phyloP scores from a whole-genome alignment of 2,329 filamentous ascomycete species.

The Diaporthe ampelina region DNA sequence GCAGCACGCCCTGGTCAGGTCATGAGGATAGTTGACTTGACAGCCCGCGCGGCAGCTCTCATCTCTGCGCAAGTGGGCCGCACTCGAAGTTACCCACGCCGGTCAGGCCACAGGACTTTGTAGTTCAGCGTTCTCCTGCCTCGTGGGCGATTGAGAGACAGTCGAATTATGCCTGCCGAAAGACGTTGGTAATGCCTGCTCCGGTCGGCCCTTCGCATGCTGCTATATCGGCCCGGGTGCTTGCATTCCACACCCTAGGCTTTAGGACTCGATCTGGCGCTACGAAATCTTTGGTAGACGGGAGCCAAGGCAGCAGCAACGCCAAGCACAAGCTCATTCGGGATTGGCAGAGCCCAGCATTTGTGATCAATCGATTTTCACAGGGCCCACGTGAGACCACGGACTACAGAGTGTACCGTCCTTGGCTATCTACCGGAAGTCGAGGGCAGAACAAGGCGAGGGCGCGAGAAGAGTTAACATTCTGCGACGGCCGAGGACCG shows the following conservation, averaged over 20 bases:
- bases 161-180: not conserved
- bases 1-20: not conserved
- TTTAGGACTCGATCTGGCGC: not conserved
- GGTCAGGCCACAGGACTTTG: not conserved
- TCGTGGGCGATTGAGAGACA: not conserved
- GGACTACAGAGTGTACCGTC: not conserved
- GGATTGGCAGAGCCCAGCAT: not conserved
- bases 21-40: not conserved
- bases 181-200: not conserved
- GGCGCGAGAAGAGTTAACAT: constrained; percentile 5
- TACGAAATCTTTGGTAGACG: not conserved
- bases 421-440: not conserved
- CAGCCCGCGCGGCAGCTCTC: not conserved
- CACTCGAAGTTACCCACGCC: too few species aligned
- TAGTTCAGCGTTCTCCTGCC: not conserved
- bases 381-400: not conserved
- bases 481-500: constrained; percentile 22
- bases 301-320: not conserved
- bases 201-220: constrained; percentile 5
- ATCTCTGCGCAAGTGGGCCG: not conserved
- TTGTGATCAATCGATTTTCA: not conserved
- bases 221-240: constrained; percentile 6
- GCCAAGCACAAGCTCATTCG: not conserved
- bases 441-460: not conserved
- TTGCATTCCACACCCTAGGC: constrained; percentile 9